Evolutionary conservation across 768 basidiomycete genomes (phyloP).

Genomic region (Suillus placidus): DNA sequence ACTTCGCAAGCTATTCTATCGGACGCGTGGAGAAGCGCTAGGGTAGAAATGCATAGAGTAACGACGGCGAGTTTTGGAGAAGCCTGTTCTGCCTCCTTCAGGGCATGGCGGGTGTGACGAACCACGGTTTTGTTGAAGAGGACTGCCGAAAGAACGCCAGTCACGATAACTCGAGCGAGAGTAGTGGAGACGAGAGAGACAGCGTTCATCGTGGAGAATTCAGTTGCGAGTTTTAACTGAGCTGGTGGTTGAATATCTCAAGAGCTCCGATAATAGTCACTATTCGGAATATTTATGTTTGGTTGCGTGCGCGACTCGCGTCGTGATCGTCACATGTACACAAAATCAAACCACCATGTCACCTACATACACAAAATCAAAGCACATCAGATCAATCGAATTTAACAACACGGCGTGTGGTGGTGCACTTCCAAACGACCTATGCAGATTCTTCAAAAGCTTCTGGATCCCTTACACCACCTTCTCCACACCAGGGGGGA

Average conservation of each 20-base stretch:
- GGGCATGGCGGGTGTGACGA: background rate
- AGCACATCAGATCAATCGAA: background rate
- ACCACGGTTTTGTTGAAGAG: background rate
- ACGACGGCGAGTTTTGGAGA: background rate
- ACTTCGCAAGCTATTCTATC: background rate
- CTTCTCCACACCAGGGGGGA: constrained; percentile 68
- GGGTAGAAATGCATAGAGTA: background rate
- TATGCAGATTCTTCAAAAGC: background rate
- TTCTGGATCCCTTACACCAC: background rate
- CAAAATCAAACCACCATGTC: background rate
- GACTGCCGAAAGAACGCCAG: background rate
- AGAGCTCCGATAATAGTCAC: background rate
- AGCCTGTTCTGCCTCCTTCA: background rate
- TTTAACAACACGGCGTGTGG: background rate
- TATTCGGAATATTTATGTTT: background rate
- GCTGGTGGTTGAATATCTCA: background rate
- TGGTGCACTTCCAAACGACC: background rate
- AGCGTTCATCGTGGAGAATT: background rate
- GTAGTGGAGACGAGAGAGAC: background rate
- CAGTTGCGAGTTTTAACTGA: background rate
- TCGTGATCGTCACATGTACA: background rate
- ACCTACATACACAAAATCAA: background rate
- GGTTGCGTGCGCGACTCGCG: background rate
- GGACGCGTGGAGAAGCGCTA: background rate
- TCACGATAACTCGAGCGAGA: background rate